Conservation (phyloP, 139 green algal genomes). For the Asterochloris sp. region DNA sequence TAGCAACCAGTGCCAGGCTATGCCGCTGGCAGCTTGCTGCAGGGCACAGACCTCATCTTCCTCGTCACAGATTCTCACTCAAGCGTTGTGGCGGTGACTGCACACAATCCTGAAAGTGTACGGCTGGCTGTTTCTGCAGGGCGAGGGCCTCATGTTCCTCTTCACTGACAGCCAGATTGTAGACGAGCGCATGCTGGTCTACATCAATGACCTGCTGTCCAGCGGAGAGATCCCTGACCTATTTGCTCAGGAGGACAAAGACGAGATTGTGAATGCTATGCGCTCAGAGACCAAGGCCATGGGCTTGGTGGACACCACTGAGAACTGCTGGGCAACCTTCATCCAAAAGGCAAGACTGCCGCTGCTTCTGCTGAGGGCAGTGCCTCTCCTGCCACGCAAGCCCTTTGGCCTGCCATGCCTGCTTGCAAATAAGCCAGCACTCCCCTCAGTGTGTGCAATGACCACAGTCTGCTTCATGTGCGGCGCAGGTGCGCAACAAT, state of each 20-base stretch:
- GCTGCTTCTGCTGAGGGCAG: not conserved
- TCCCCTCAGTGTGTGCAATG: not conserved
- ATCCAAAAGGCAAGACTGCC: conserved; percentile 55
- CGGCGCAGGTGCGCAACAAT: conserved; percentile 9
- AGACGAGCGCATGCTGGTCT: conserved; percentile 86
- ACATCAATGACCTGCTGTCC: conserved; percentile 85
- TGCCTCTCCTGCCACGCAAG: not conserved
- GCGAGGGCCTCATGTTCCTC: conserved; percentile 84
- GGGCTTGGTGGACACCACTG: conserved; percentile 73
- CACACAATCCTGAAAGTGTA: too few relatives aligned
- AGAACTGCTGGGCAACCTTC: conserved; percentile 85
- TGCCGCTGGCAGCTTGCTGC: too few relatives aligned
- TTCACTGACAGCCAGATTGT: conserved; percentile 82
- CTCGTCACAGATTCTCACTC: too few relatives aligned
- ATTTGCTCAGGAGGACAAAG: conserved; percentile 81
- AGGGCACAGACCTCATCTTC: too few relatives aligned
- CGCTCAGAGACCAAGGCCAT: conserved; percentile 75
- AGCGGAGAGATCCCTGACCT: conserved; percentile 85
- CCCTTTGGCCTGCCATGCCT: not conserved
- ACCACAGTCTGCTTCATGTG: not conserved
- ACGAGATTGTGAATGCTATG: conserved; percentile 87
- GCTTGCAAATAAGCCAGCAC: too few relatives aligned
- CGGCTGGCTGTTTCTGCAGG: conserved; percentile 22
- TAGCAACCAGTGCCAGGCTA: too few relatives aligned
- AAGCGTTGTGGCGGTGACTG: not conserved